Evolutionary conservation across 2,329 filamentous ascomycete species (phyloP), one percentile per base, ranked within the genome.

Genomic region (Paecilomyces dactylethromorphus): DNA sequence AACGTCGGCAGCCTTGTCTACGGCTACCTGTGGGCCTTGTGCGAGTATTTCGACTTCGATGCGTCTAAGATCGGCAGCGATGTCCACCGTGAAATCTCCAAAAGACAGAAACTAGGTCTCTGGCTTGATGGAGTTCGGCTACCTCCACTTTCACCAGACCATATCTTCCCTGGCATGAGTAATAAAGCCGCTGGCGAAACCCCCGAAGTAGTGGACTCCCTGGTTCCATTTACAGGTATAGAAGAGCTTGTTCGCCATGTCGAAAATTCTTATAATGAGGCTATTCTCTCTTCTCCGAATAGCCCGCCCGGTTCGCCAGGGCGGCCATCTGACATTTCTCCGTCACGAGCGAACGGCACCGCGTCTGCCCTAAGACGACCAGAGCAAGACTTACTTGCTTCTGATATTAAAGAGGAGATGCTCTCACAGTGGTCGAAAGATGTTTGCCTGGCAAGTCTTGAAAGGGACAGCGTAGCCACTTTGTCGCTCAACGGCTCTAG

Each of bases 21-120:
- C 68, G 92, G 91, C 8, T 97, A 97, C 73, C 86, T 97, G 59
- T 93, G 90, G 88, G 84, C 85, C 0, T 71, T 97, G 61, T 86
- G 84, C 3, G 87, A 92, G 59, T 87, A 85, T 58, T 92, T 96
- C 62, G 84, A 90, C 53, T 87, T 95, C 61, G 88, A 92, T 57
- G 80, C 81, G 6, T 87, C 88, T 0, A 79, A 81, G 0, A 81
- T 90, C 18, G 92, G 91, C 7, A 82, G 82, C 56, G 85, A 86
- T 7, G 86, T 97, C 33, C 83, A 88, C 57, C 86, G 84, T 59
- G 92, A 96, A 71, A 89, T 97, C 59, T 80, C 83, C 11, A 83
- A 89, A 55, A 84, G 93, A 45, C 87, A 87, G 68, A 86, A 81
- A 66, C 87, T 89, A 68, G 82, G 86, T 22, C 84, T 94, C 61